Percentiles rank a stretch among this genome's conserved stretches.
These are phyloP conservation scores for Blastosporella zonata DNA, from an alignment of 1,284 basidiomycete genomes.

Conservation along the genomic window DNA sequence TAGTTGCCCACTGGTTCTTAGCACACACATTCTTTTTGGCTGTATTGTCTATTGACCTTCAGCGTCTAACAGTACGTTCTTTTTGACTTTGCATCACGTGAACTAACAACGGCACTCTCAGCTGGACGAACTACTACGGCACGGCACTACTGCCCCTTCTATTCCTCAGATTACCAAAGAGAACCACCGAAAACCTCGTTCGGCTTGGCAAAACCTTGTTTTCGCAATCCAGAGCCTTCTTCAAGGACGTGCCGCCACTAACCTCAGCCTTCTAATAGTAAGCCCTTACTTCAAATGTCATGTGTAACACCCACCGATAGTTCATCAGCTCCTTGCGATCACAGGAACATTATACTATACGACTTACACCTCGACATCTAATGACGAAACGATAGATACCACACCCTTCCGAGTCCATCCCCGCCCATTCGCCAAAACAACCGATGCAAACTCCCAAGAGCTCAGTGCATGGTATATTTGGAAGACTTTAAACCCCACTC, in stretches of 20 bases:
- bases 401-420: constrained; percentile 34
- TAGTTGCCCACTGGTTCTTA: constrained; percentile 95
- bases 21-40: constrained; percentile 92
- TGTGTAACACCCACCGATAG: constrained; percentile 12
- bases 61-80: constrained; percentile 72
- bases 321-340: constrained; percentile 58
- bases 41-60: constrained; percentile 87
- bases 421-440: constrained; percentile 26
- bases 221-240: constrained; percentile 48
- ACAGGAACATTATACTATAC: constrained; percentile 71
- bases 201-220: constrained; percentile 45
- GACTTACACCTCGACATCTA: constrained; percentile 50
- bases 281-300: constrained; percentile 23
- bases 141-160: constrained; percentile 46
- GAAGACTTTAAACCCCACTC: constrained; percentile 77
- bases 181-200: constrained; percentile 32
- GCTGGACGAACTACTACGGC: constrained; percentile 76
- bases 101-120: constrained; percentile 26
- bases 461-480: constrained; percentile 70
- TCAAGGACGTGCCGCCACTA: constrained; percentile 73
- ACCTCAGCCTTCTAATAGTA: constrained; percentile 79
- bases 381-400: constrained; percentile 25
- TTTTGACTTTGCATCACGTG: neutral
- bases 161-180: constrained; percentile 21
- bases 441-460: constrained; percentile 27